Base-by-base conservation (phyloP, 106 monocot genomes). In the Ottelia alismoides region DNA sequence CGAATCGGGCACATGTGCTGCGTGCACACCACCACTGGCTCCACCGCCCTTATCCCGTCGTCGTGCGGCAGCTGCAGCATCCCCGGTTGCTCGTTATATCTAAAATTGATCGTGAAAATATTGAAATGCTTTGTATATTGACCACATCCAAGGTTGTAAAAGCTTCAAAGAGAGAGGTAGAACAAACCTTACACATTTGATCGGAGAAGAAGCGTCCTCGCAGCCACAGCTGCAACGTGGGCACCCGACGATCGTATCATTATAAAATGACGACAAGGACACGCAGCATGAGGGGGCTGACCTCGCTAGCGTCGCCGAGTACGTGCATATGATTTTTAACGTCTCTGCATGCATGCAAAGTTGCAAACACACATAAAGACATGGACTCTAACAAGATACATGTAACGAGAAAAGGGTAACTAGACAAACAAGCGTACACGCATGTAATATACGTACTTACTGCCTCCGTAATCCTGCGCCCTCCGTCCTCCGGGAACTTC, bases 181-280 rank as follows among this genome's bases (percentile, higher is more conserved):
- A 24, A n/a, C 72, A 65, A 64, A 54, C 83, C 54, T 65, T 28
- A 65, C 18, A 57, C 92, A 92, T 31, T 70, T 30, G 27, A 51
- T 7, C 22, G 51, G 0, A 22, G 53, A 26, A 2, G 61, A 56
- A 48, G 49, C 17, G 20, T 30, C 48, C 32, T 63, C 67, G 64
- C 88, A 93, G 30, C 67, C 75, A 30, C 93, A 93, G 52, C 77
- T 83, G 40, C 93, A 93, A 17, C 12, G 51, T 30, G 83, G 83
- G 46, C 93, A 93, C 27, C 70, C 29, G 9, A 84, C 72, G 0
- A 93, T 67, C 5, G 64, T 77, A 10, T 56, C 40, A 26, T 73
- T 76, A 60, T 93, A 93, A 58, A 93, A 93, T 20, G 76, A 57
- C 9, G 93, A 93, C 18, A 88, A 55, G 14, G 87, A 87, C 30